phyloP scores from a whole-genome alignment of 768 basidiomycete genomes.

The Lyophyllum semitale region DNA sequence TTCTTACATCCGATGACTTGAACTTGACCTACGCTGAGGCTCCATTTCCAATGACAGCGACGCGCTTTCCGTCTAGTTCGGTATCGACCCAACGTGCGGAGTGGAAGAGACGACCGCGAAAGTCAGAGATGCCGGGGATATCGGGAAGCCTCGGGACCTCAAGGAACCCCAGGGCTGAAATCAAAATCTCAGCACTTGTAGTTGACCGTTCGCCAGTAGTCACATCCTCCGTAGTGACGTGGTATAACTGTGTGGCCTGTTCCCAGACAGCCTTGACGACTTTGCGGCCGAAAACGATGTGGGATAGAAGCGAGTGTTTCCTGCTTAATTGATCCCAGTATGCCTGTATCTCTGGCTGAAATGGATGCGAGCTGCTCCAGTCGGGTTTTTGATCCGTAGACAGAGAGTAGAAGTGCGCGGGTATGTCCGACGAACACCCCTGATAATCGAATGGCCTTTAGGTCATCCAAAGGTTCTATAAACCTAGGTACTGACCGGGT shows the following conservation, averaged over 20 bases:
- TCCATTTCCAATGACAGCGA: constrained; percentile 63
- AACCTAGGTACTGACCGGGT: constrained; percentile 25
- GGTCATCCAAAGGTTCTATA: neutral
- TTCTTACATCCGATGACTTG: constrained; percentile 3
- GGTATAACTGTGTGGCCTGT: constrained; percentile 32
- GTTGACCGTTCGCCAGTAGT: constrained; percentile 27
- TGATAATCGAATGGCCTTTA: constrained; percentile 12
- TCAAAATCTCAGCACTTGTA: constrained; percentile 45
- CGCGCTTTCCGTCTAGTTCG: constrained; percentile 43
- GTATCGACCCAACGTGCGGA: constrained; percentile 51
- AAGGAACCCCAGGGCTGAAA: constrained; percentile 52
- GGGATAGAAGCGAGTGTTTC: constrained; percentile 42
- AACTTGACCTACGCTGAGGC: constrained; percentile 46
- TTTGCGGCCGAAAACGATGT: constrained; percentile 43
- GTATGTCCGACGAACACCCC: constrained; percentile 45
- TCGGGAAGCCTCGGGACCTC: constrained; percentile 42
- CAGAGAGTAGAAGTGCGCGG: constrained; percentile 39
- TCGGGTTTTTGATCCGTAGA: constrained; percentile 42
- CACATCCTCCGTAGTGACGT: constrained; percentile 34
- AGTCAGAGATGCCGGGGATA: constrained; percentile 35
- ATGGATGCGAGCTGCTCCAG: constrained; percentile 41
- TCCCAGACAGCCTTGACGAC: constrained; percentile 52
- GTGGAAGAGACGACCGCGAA: constrained; percentile 55
- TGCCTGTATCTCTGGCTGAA: constrained; percentile 41
- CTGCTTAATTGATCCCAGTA: constrained; percentile 37